phyloP scores from a whole-genome alignment of 805 yeast species.

The Saturnispora dispora region DNA sequence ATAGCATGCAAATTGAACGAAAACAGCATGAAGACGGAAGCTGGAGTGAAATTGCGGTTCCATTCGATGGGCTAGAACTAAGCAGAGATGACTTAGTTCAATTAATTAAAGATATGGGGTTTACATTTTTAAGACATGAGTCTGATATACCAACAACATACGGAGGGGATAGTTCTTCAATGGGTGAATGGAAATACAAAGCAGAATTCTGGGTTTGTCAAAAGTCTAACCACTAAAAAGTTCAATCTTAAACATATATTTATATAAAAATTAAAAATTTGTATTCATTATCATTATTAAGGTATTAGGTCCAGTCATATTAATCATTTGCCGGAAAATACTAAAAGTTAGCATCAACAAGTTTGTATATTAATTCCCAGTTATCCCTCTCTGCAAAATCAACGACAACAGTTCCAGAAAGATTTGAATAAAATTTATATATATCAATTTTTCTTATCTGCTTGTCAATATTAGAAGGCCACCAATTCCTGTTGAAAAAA shows the following conservation, averaged over 20 bases:
- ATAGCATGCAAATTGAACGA: conserved; percentile 21
- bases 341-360: conserved; percentile 1
- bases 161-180: conserved; percentile 38
- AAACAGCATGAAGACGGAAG: conserved; percentile 18
- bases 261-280: neutral
- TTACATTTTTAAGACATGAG: conserved; percentile 37
- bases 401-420: conserved; percentile 56
- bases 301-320: too few relatives aligned
- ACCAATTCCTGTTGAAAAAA: conserved; percentile 59
- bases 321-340: too few relatives aligned
- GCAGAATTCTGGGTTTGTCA: conserved; percentile 64
- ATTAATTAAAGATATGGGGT: conserved; percentile 41
- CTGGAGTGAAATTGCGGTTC: conserved; percentile 23
- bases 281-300: neutral
- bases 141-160: conserved; percentile 41
- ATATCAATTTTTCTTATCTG: conserved; percentile 38
- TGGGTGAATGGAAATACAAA: conserved; percentile 48
- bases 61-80: conserved; percentile 50
- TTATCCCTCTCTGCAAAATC: conserved; percentile 57
- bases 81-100: conserved; percentile 44
- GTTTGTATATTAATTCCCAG: conserved; percentile 38
- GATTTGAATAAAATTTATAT: conserved; percentile 40
- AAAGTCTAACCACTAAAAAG: conserved; percentile 16
- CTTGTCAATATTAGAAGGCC: conserved; percentile 63
- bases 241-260: neutral